Base-by-base conservation (phyloP, 345 rosid species). In the Acer campestre region DNA sequence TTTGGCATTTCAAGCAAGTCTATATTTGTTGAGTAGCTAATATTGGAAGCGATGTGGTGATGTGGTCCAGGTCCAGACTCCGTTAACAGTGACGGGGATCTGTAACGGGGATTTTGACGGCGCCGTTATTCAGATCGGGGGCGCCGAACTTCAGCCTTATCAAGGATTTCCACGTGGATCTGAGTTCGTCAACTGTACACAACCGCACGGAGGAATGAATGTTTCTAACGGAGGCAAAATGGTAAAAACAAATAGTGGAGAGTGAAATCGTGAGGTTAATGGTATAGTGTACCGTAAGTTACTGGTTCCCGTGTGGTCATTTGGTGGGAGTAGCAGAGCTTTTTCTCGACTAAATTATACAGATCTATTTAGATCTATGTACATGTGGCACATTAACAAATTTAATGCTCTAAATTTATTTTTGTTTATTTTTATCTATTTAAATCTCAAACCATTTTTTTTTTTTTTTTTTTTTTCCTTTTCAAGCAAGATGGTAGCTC, bases 101-200 rank as follows among this genome's bases (percentile, higher is more conserved):
- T 79, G 79, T 77, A 79, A 90, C 88, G 92, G 92, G 87, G 70
- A 73, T 77, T 74, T 84, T 88, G 97, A 92, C 90, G 97, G 95
- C 97, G 93, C 94, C 95, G 93, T 92, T 91, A 86, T 81, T 17
- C 61, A 61, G 86, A 74, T 51, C 55, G 77, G 74, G 56, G 13
- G 63, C 78, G 76, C 84, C 84, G 77, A 83, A 62, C 12, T 42
- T 35, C 20, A 4, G 14, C 65, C 86, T 22, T 84, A 68, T 86
- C 11, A 62, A 4, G 1, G 42, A 14, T 1, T 2, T 75, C 59
- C 88, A 86, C 84, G 87, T 79, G 66, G 80, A 9, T 9, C 20
- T 51, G 20, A n/a, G 53, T 74, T n/a, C 27, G 66, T 72, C 35
- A 18, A 40, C 69, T 18, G 48, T 18, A 31, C 66, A 23, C 44